Percentiles rank a stretch among this genome's conserved stretches.
phyloP scores from a whole-genome alignment of 306 rosid species.

The Malus orientalis region DNA sequence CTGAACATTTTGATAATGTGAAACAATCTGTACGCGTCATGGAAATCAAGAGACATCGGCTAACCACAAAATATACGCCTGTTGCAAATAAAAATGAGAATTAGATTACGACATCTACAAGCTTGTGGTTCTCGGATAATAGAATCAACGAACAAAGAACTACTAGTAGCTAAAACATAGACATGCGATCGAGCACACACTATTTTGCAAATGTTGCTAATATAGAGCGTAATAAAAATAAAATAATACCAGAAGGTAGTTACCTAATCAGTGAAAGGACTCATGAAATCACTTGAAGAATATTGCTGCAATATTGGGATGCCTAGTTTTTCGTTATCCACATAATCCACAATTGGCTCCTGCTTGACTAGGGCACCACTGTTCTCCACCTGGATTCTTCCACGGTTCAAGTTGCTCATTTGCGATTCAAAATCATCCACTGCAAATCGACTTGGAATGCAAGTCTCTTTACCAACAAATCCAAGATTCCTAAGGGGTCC shows the following conservation, averaged over 20 bases:
- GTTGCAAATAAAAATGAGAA: conserved; percentile 23
- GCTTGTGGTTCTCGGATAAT: neutral
- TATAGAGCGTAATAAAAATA: neutral
- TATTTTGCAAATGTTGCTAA: neutral
- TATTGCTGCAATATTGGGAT: conserved; percentile 24
- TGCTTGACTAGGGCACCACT: conserved; percentile 40
- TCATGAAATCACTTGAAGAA: conserved; percentile 36
- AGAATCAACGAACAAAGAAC: neutral
- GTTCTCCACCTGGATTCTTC: conserved; percentile 31
- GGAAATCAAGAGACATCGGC: conserved; percentile 18
- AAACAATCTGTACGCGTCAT: conserved; percentile 30
- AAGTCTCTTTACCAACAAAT: conserved; percentile 38
- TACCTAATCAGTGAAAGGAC: conserved; percentile 51
- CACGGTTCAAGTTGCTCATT: conserved; percentile 31
- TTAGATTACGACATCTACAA: neutral
- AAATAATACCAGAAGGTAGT: neutral
- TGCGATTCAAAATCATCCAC: conserved; percentile 40
- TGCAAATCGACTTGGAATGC: conserved; percentile 44
- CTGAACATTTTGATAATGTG: conserved; percentile 14
- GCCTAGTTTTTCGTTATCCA: conserved; percentile 30
- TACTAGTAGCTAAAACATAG: neutral
- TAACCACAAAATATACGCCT: conserved; percentile 23
- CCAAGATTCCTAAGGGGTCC: conserved; percentile 36
- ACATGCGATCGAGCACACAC: neutral
- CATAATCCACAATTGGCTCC: conserved; percentile 36